Conservation (phyloP, 257 asterid species). For the Linaria vulgaris region DNA sequence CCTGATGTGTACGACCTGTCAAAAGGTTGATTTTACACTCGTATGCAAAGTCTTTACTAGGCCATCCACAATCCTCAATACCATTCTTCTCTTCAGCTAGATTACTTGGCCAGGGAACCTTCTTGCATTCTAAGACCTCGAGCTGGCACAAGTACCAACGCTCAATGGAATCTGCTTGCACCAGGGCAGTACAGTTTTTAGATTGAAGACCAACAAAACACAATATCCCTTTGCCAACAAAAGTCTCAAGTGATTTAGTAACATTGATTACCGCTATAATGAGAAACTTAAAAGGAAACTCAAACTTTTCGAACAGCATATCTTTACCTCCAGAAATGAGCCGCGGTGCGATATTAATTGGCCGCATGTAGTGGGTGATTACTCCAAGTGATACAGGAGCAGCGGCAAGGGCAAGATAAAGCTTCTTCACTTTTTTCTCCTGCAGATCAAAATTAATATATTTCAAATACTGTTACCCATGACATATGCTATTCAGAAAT, state of each 20-base stretch:
- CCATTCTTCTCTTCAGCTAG: slow-evolving; percentile 38
- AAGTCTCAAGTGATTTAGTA: not conserved
- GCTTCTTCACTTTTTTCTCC: slow-evolving; percentile 89
- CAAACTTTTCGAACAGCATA: not conserved
- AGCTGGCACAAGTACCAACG: slow-evolving; percentile 89
- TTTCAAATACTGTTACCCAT: slow-evolving; percentile 15
- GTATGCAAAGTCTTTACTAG: slow-evolving; percentile 65
- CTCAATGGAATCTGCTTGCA: slow-evolving; percentile 50
- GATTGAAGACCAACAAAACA: not conserved
- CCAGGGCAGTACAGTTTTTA: slow-evolving; percentile 16
- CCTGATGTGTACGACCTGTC: slow-evolving; percentile 98
- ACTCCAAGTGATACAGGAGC: slow-evolving; percentile 78
- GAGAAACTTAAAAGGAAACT: not conserved
- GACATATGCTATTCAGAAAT: not conserved
- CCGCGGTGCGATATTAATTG: slow-evolving; percentile 84
- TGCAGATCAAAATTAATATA: slow-evolving; percentile 29
- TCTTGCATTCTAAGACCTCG: slow-evolving; percentile 88
- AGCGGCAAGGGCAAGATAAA: slow-evolving; percentile 88
- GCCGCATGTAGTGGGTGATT: slow-evolving; percentile 91
- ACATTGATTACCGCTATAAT: slow-evolving; percentile 1
- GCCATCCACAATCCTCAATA: slow-evolving; percentile 82
- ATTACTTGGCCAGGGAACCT: slow-evolving; percentile 76
- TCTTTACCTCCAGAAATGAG: slow-evolving; percentile 68
- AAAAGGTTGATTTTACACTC: slow-evolving; percentile 82
- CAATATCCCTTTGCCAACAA: slow-evolving; percentile 1